Percentiles rank a stretch among this genome's conserved stretches.
Evolutionary conservation across 1,139 yeast species (phyloP).

Genomic region (Saccharomyces pastorianus): DNA sequence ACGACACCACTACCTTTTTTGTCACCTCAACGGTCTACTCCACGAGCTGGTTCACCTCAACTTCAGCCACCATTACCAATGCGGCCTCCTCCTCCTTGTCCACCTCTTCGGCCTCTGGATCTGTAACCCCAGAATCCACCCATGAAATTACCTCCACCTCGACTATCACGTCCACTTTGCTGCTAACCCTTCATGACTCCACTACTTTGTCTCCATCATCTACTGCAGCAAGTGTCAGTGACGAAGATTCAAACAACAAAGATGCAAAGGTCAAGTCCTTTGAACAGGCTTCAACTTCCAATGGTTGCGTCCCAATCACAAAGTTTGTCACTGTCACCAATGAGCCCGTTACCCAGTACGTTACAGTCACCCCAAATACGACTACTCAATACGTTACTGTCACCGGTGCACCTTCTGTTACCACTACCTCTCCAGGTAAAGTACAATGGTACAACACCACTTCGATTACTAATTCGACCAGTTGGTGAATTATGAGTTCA

Average conservation of each 20-base stretch:
- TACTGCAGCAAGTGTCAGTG: slow-evolving; percentile 6
- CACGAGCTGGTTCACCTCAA: background rate
- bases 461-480: slow-evolving; percentile 2
- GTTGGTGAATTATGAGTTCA: background rate
- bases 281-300: slow-evolving; percentile 6
- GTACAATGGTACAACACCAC: slow-evolving; percentile 10
- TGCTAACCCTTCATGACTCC: slow-evolving; percentile 1
- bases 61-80: background rate
- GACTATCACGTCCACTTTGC: slow-evolving; percentile 4
- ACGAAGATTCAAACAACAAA: slow-evolving; percentile 14
- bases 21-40: slow-evolving; percentile 3
- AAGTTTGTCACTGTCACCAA: slow-evolving; percentile 19
- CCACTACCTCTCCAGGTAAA: background rate
- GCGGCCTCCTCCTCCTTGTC: background rate
- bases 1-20: slow-evolving; percentile 4
- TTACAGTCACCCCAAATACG: slow-evolving; percentile 11
- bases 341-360: slow-evolving; percentile 10
- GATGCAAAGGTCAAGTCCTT: slow-evolving; percentile 5
- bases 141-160: slow-evolving; percentile 2
- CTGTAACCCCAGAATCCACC: background rate
- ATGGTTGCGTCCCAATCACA: slow-evolving; percentile 12
- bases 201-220: slow-evolving; percentile 2
- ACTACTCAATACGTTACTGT: slow-evolving; percentile 11
- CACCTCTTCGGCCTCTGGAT: background rate
- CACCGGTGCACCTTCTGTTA: slow-evolving; percentile 3